phyloP scores from a whole-genome alignment of 2,329 filamentous ascomycete species.

The Endoconidiophora polonica region DNA sequence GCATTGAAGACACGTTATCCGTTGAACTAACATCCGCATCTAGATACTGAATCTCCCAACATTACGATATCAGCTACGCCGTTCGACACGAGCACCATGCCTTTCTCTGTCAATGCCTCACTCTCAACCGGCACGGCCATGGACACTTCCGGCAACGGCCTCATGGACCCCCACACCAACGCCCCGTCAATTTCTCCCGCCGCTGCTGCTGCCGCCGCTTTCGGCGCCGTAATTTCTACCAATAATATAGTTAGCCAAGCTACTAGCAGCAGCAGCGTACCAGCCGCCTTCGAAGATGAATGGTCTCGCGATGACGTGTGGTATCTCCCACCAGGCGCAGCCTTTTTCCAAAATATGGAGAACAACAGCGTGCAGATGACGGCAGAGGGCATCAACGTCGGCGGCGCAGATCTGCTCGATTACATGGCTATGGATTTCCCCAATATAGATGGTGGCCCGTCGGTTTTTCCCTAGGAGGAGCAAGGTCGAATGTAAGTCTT shows the following conservation, averaged over 20 bases:
- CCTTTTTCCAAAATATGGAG: constrained; percentile 48
- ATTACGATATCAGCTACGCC: constrained; percentile 44
- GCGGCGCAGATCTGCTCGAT: constrained; percentile 48
- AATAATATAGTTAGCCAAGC: neutral
- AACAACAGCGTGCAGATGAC: constrained; percentile 48
- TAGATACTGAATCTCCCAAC: constrained; percentile 16
- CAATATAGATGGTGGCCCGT: constrained; percentile 4
- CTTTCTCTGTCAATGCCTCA: constrained; percentile 35
- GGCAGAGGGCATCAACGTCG: constrained; percentile 49
- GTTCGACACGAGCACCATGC: constrained; percentile 38
- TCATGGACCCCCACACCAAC: neutral
- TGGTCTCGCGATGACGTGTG: constrained; percentile 46
- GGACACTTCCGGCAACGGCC: constrained; percentile 3
- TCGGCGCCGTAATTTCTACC: neutral
- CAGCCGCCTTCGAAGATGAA: constrained; percentile 27
- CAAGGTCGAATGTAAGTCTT: neutral
- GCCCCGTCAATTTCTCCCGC: constrained; percentile 4
- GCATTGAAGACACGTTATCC: no score
- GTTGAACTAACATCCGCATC: neutral
- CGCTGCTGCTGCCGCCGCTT: neutral
- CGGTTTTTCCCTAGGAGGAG: neutral
- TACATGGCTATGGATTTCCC: constrained; percentile 45
- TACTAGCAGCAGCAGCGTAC: neutral
- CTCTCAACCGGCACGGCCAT: constrained; percentile 23
- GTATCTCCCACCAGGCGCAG: constrained; percentile 47